These are phyloP conservation scores for Xylaria intraflava DNA, from an alignment of 495 filamentous ascomycete species.

Conservation along the genomic window DNA sequence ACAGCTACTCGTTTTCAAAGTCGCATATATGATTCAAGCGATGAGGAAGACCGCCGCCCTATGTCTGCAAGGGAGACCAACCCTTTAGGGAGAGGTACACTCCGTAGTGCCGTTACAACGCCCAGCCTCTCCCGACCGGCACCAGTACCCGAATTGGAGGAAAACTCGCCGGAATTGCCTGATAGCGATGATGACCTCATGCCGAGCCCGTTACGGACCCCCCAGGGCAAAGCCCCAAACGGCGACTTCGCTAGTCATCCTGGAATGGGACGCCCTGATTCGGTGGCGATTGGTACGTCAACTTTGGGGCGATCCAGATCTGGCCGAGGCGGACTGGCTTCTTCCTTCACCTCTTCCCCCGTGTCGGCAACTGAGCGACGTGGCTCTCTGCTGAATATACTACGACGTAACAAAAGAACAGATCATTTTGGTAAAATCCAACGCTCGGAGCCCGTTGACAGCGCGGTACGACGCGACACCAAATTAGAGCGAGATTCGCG, in stretches of 20 bases:
- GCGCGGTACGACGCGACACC: slow-evolving; percentile 45
- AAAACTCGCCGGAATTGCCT: slow-evolving; percentile 32
- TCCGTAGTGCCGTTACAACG: slow-evolving; percentile 13
- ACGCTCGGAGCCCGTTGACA: slow-evolving; percentile 38
- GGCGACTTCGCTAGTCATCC: not conserved
- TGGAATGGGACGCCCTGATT: slow-evolving; percentile 11
- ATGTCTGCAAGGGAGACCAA: slow-evolving; percentile 8
- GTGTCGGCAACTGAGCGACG: slow-evolving; percentile 14
- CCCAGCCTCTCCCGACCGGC: slow-evolving; percentile 19
- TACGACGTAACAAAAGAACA: slow-evolving; percentile 40
- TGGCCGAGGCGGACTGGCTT: slow-evolving; percentile 25
- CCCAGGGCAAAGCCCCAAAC: not conserved
- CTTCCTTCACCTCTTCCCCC: slow-evolving; percentile 19
- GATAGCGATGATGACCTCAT: slow-evolving; percentile 22
- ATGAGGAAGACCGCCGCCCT: slow-evolving; percentile 49
- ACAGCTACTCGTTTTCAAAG: slow-evolving; percentile 48
- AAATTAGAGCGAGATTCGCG: slow-evolving; percentile 41
- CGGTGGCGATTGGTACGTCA: slow-evolving; percentile 22
- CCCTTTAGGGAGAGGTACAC: slow-evolving; percentile 14
- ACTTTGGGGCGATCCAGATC: slow-evolving; percentile 27
- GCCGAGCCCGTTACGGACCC: slow-evolving; percentile 21
- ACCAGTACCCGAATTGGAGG: slow-evolving; percentile 27
- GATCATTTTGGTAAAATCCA: slow-evolving; percentile 33
- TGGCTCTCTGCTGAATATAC: slow-evolving; percentile 39
- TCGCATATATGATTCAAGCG: slow-evolving; percentile 77